Conservation (phyloP, 2,329 filamentous ascomycete genomes). For the Aspergillus udagawae region DNA sequence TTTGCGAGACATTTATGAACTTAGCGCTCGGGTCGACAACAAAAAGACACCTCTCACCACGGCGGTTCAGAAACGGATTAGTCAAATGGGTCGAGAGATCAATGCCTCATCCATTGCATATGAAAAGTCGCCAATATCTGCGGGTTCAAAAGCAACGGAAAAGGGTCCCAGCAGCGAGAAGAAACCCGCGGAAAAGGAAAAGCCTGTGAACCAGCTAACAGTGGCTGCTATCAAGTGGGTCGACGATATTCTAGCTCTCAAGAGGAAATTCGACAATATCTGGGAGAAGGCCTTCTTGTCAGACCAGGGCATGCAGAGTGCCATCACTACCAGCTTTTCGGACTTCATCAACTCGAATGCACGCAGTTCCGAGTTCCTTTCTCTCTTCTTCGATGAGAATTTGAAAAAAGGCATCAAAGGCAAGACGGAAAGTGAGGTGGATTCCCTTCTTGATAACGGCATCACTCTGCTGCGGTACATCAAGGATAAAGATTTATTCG, state of each 20-base stretch:
- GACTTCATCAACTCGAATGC: slow-evolving; percentile 91
- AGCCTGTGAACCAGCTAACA: slow-evolving; percentile 71
- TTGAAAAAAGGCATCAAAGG: slow-evolving; percentile 91
- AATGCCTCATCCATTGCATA: slow-evolving; percentile 60
- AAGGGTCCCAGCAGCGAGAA: slow-evolving; percentile 51
- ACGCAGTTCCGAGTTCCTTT: slow-evolving; percentile 86
- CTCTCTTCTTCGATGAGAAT: slow-evolving; percentile 94
- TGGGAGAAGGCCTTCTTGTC: slow-evolving; percentile 68
- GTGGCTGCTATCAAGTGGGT: slow-evolving; percentile 91
- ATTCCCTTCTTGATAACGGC: slow-evolving; percentile 79
- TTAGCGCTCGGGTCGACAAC: slow-evolving; percentile 72
- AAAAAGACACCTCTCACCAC: slow-evolving; percentile 67
- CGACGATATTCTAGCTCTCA: slow-evolving; percentile 78
- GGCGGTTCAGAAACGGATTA: slow-evolving; percentile 69
- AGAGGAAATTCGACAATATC: slow-evolving; percentile 83
- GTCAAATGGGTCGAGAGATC: slow-evolving; percentile 77
- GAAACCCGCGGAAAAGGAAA: slow-evolving; percentile 47
- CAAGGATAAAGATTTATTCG: slow-evolving; percentile 88
- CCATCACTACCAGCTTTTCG: slow-evolving; percentile 79
- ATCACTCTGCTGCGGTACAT: slow-evolving; percentile 85
- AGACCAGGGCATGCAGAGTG: slow-evolving; percentile 74
- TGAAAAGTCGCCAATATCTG: slow-evolving; percentile 53
- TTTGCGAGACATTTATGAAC: slow-evolving; percentile 72
- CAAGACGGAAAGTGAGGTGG: slow-evolving; percentile 84
- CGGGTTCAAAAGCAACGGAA: slow-evolving; percentile 31